Percentiles rank a stretch among this genome's conserved stretches.
Evolutionary conservation across 1,139 yeast species (phyloP).

Genomic region (Hyphopichia fennica): DNA sequence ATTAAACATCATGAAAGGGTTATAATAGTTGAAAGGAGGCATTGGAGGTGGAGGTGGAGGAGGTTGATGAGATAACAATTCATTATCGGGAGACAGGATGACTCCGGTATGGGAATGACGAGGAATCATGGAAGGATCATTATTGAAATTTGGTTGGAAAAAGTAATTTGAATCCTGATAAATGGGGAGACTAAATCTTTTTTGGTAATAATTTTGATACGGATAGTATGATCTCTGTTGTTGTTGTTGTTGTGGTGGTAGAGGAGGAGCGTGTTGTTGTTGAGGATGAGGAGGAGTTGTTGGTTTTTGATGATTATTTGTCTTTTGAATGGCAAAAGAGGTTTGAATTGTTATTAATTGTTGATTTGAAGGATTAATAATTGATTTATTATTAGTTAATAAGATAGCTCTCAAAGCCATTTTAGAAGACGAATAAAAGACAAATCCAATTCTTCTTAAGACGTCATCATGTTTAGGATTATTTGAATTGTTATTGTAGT

Average conservation of each 20-base stretch:
- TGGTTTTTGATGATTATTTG: constrained; percentile 5
- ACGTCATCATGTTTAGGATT: constrained; percentile 13
- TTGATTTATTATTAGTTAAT: constrained; percentile 34
- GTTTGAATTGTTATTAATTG: constrained; percentile 33
- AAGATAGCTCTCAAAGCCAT: constrained; percentile 43
- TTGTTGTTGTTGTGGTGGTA: background rate
- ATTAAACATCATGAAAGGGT: background rate
- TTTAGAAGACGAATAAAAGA: constrained; percentile 36
- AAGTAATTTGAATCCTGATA: constrained; percentile 12
- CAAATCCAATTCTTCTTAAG: constrained; percentile 44
- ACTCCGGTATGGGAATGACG: background rate
- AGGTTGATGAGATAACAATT: background rate
- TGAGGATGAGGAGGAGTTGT: background rate
- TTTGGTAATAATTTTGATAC: too few species aligned
- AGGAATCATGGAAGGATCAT: background rate
- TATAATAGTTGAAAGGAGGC: background rate
- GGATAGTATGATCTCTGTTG: background rate
- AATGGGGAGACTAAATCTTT: background rate
- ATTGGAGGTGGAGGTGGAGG: background rate
- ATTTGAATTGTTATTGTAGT: constrained; percentile 27
- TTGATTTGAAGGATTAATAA: constrained; percentile 13
- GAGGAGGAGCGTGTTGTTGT: too few species aligned
- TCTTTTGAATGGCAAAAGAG: constrained; percentile 42
- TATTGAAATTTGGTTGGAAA: constrained; percentile 19
- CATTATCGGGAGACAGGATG: too few species aligned